Base-by-base conservation (phyloP, 345 rosid genomes). In the Geranium brycei region DNA sequence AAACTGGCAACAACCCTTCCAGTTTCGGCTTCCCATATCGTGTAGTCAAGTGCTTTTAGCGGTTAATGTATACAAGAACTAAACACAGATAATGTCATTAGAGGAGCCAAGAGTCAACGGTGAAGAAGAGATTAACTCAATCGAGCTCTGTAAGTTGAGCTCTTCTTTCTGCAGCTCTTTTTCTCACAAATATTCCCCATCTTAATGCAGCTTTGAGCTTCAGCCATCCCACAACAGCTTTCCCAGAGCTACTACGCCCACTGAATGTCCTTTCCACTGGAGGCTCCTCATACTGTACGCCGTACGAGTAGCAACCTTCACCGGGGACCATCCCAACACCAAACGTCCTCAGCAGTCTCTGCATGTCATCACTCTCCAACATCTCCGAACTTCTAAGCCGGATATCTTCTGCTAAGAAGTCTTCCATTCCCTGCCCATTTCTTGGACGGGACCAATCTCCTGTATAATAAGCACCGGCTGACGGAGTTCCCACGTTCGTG, bases 291-390 rank as follows among this genome's bases (percentile, higher is more conserved):
- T 57, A 57, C n/a, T 57, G 59, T n/a, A 57, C 59, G n/a, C 59
- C n/a, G 18, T 57, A 57, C 4, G 59, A 57, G 16, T 57, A 57
- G 19, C 59, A 57, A n/a, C 7, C 59, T 16, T 57, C 59, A n/a
- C n/a, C 2, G 28, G 28, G 28, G 28, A 23, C 28, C 28, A 23
- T 17, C 69, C 83, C 68, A 73, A 64, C 75, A 5, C 88, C 89
- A 0, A 85, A 78, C 28, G 89, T 81, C 68, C 75, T 83, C 40
- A 92, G 79, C 68, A 92, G 79, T 68, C 84, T 83, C 79, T 92
- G 98, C 96, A 92, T 87, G 68, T 92, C 96, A 60, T 89, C 93
- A 19, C 74, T 77, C 61, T 87, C 89, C 60, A 92, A 80, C 97
- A 89, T 92, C 71, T 89, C 95, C 5, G 83, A 80, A 75, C 98